Evolutionary conservation across 495 filamentous ascomycete genomes (phyloP).

Genomic region (Daldinia caldariorum): DNA sequence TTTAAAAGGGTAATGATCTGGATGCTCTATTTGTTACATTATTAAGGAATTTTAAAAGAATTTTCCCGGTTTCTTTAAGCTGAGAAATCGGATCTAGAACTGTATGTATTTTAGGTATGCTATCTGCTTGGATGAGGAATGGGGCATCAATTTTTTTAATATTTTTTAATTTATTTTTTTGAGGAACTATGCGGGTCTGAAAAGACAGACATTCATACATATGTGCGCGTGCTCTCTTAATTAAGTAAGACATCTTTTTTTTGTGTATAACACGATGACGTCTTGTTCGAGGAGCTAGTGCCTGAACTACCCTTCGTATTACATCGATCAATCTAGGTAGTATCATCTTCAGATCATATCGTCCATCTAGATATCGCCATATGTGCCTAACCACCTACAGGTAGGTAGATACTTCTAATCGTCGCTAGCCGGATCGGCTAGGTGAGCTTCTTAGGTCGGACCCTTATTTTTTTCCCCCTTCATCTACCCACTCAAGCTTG

Average conservation of each 20-base stretch:
- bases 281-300: neutral
- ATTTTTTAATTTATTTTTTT: too few relatives aligned
- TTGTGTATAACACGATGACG: constrained; percentile 4
- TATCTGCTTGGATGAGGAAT: too few relatives aligned
- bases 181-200: neutral
- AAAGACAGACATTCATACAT: too few relatives aligned
- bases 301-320: neutral
- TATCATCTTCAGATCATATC: neutral
- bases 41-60: too few relatives aligned
- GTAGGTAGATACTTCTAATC: neutral
- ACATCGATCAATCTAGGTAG: constrained; percentile 5
- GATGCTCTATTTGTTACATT: too few relatives aligned
- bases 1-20: too few relatives aligned
- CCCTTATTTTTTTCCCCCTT: constrained; percentile 10
- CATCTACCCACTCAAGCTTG: constrained; percentile 7
- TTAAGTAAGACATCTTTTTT: neutral
- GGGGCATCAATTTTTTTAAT: too few relatives aligned
- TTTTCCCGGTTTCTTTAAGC: too few relatives aligned
- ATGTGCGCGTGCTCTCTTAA: neutral
- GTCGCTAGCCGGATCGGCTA: constrained; percentile 12
- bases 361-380: neutral
- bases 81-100: too few relatives aligned
- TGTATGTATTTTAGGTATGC: too few relatives aligned
- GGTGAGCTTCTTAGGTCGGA: neutral
- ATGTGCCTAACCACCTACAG: constrained; percentile 13